Evolutionary conservation across 768 basidiomycete species (phyloP).

Genomic region (Amanita exitialis): DNA sequence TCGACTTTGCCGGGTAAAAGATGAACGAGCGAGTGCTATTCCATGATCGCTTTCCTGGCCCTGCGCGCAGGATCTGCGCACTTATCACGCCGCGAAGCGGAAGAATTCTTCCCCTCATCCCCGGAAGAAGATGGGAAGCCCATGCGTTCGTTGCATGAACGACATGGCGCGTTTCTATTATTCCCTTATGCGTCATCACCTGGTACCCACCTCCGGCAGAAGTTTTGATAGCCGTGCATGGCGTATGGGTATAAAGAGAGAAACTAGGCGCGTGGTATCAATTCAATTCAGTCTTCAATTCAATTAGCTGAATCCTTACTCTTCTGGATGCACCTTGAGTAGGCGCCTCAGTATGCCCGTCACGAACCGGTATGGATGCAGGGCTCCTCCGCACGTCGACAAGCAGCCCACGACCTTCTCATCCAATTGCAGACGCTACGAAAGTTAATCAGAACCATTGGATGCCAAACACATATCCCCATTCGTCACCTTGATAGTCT

Average conservation of each 20-base stretch:
- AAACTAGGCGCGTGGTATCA: constrained; percentile 31
- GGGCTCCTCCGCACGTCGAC: constrained; percentile 43
- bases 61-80: constrained; percentile 46
- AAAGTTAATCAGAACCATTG: neutral
- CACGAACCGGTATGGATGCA: constrained; percentile 64
- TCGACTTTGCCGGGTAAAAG: constrained; percentile 35
- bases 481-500: constrained; percentile 18
- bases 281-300: neutral
- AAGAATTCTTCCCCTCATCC: constrained; percentile 51
- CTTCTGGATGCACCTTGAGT: constrained; percentile 33
- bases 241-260: constrained; percentile 46
- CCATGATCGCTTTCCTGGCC: constrained; percentile 17
- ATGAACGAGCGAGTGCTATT: constrained; percentile 46
- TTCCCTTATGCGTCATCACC: constrained; percentile 53
- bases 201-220: constrained; percentile 28
- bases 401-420: constrained; percentile 38
- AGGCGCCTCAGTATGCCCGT: constrained; percentile 48
- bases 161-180: constrained; percentile 47
- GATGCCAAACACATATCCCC: neutral
- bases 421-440: constrained; percentile 41
- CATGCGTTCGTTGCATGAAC: constrained; percentile 85
- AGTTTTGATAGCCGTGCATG: constrained; percentile 42
- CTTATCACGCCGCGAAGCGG: constrained; percentile 55
- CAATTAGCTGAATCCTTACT: constrained; percentile 22
- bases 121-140: constrained; percentile 58